Evolutionary conservation across 352 stramenopile genomes (phyloP).

Genomic region (Globisporangium ultimum): DNA sequence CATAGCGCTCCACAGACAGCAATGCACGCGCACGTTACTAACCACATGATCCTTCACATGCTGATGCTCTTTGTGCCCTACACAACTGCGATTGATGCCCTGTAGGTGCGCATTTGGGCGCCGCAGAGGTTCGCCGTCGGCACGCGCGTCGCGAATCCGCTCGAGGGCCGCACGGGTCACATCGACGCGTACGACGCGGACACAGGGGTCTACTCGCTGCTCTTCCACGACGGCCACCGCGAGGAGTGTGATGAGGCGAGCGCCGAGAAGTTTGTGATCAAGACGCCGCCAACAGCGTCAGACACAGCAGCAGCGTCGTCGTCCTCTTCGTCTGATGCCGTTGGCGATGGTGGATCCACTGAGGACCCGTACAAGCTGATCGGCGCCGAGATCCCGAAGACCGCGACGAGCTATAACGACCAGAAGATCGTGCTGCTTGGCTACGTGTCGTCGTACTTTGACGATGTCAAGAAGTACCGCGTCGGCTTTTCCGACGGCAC

Average conservation of each 20-base stretch:
- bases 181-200: slow-evolving; percentile 38
- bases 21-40: no score
- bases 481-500: slow-evolving; percentile 42
- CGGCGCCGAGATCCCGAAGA: slow-evolving; percentile 32
- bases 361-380: slow-evolving; percentile 44
- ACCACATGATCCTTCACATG: no score
- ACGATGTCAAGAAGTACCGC: slow-evolving; percentile 34
- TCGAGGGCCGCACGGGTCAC: slow-evolving; percentile 59
- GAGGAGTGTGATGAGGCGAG: slow-evolving; percentile 28
- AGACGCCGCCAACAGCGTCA: neutral
- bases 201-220: slow-evolving; percentile 42
- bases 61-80: no score
- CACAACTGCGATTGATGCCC: no score
- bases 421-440: slow-evolving; percentile 30
- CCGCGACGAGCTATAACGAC: slow-evolving; percentile 46
- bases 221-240: slow-evolving; percentile 48
- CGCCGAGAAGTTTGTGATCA: slow-evolving; percentile 40
- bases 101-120: slow-evolving; percentile 32
- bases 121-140: slow-evolving; percentile 41
- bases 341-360: neutral
- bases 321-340: neutral
- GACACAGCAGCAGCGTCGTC: no score
- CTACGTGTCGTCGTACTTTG: slow-evolving; percentile 46
- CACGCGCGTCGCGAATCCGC: slow-evolving; percentile 50
- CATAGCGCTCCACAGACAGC: no score